Conservation (phyloP, 345 rosid species). For the Linum lewisii region DNA sequence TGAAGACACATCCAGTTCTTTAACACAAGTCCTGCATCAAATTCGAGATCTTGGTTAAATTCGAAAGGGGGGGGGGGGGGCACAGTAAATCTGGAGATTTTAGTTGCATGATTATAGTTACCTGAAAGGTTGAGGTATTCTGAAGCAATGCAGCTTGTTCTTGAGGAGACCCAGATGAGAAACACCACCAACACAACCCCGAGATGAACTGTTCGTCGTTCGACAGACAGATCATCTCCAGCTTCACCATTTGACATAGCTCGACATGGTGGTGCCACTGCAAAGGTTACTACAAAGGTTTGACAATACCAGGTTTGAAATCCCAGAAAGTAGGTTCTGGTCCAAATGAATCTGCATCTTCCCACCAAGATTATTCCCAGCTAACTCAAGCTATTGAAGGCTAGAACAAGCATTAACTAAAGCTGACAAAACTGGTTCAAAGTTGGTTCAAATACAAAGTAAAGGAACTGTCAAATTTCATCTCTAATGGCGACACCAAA, state of each 20-base stretch:
- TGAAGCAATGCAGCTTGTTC: slow-evolving; percentile 84
- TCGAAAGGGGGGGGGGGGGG: no score
- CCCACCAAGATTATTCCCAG: slow-evolving; percentile 66
- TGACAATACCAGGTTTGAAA: slow-evolving; percentile 64
- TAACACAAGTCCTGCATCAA: slow-evolving; percentile 56
- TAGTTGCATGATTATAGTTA: no score
- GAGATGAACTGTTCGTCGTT: slow-evolving; percentile 69
- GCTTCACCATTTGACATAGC: slow-evolving; percentile 47
- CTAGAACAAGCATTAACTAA: slow-evolving; percentile 35
- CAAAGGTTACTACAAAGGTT: slow-evolving; percentile 77
- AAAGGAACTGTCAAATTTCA: slow-evolving; percentile 78
- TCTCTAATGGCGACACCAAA: no score
- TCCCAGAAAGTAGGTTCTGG: slow-evolving; percentile 61
- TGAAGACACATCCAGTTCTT: slow-evolving; percentile 50
- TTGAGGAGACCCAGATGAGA: slow-evolving; percentile 65
- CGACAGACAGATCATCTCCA: slow-evolving; percentile 75
- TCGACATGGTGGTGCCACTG: slow-evolving; percentile 58
- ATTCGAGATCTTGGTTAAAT: no score
- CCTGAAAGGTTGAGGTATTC: slow-evolving; percentile 70
- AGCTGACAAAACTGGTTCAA: slow-evolving; percentile 62
- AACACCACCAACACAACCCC: slow-evolving; percentile 47
- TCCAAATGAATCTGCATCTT: slow-evolving; percentile 66
- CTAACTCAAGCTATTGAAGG: slow-evolving; percentile 67
- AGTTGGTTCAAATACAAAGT: slow-evolving; percentile 73
- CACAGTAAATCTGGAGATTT: no score